Conservation (phyloP, 2,329 filamentous ascomycete genomes). For the Decorospora gaudefroyi region DNA sequence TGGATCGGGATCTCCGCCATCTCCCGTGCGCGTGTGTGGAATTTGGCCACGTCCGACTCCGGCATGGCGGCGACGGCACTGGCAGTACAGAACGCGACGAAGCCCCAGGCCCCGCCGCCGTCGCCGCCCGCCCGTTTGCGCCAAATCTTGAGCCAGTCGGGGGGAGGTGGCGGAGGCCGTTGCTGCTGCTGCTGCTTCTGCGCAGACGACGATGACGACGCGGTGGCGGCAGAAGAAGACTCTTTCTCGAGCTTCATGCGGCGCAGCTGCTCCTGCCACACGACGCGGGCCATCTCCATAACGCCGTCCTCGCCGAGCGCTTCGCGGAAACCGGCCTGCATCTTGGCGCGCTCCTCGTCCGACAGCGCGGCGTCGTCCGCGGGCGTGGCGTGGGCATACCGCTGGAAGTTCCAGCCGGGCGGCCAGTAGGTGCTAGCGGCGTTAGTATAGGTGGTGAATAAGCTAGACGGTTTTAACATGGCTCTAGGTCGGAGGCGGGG, state of each 20-base stretch:
- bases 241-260: slow-evolving; percentile 10
- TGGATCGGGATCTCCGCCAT: slow-evolving; percentile 10
- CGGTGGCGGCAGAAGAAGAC: slow-evolving; percentile 5
- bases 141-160: slow-evolving; percentile 6
- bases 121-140: slow-evolving; percentile 4
- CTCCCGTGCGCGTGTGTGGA: slow-evolving; percentile 6
- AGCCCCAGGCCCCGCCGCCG: slow-evolving; percentile 6
- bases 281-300: slow-evolving; percentile 6
- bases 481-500: slow-evolving; percentile 5
- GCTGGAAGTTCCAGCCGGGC: slow-evolving; percentile 9
- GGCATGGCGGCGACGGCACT: slow-evolving; percentile 7
- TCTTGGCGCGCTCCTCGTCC: slow-evolving; percentile 8
- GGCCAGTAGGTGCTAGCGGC: slow-evolving; percentile 9
- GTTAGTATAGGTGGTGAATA: slow-evolving; percentile 7
- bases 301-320: slow-evolving; percentile 9
- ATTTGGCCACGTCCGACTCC: slow-evolving; percentile 7
- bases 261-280: slow-evolving; percentile 10
- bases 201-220: slow-evolving; percentile 6
- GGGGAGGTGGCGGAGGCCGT: slow-evolving; percentile 5
- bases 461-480: slow-evolving; percentile 8
- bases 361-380: slow-evolving; percentile 8
- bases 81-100: slow-evolving; percentile 8
- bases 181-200: slow-evolving; percentile 6
- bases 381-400: slow-evolving; percentile 9
- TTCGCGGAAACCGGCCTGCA: slow-evolving; percentile 8